phyloP scores from a whole-genome alignment of 164 flowering plant species.

The Kingdonia uniflora region DNA sequence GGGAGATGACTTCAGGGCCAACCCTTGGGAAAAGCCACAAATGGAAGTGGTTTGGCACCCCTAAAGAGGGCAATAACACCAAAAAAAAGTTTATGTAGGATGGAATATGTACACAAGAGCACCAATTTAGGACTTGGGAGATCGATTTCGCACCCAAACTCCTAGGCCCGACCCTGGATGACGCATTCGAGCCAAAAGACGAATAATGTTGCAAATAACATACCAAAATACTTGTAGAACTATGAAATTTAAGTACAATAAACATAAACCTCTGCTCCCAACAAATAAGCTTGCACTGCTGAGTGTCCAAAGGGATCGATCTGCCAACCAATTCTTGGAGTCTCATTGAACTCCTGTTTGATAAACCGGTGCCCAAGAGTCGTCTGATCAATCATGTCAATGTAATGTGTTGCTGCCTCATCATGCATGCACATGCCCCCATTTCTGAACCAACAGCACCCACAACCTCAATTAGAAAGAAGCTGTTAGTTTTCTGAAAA shows the following conservation, averaged over 20 bases:
- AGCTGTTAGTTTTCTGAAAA: neutral
- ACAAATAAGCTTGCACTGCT: slow-evolving; percentile 81
- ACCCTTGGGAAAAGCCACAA: no score
- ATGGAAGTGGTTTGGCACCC: no score
- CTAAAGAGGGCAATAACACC: slow-evolving; percentile 43
- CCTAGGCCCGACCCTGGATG: neutral
- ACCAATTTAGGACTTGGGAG: no score
- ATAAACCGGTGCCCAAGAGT: slow-evolving; percentile 69
- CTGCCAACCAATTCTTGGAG: slow-evolving; percentile 84
- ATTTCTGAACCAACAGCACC: slow-evolving; percentile 30
- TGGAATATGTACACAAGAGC: neutral
- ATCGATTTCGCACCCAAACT: no score
- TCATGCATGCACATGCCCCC: slow-evolving; percentile 93
- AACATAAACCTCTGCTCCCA: slow-evolving; percentile 69
- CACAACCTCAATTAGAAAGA: neutral
- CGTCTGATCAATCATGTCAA: slow-evolving; percentile 84
- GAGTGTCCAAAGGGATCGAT: slow-evolving; percentile 93
- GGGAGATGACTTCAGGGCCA: no score
- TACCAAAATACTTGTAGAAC: neutral
- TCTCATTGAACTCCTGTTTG: slow-evolving; percentile 42
- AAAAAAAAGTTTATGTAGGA: no score
- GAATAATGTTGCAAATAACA: neutral
- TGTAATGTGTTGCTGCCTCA: slow-evolving; percentile 74
- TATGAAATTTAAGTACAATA: neutral
- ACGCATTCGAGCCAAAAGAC: neutral